Conservation (phyloP, 768 basidiomycete species). For the Austroboletus festivus region DNA sequence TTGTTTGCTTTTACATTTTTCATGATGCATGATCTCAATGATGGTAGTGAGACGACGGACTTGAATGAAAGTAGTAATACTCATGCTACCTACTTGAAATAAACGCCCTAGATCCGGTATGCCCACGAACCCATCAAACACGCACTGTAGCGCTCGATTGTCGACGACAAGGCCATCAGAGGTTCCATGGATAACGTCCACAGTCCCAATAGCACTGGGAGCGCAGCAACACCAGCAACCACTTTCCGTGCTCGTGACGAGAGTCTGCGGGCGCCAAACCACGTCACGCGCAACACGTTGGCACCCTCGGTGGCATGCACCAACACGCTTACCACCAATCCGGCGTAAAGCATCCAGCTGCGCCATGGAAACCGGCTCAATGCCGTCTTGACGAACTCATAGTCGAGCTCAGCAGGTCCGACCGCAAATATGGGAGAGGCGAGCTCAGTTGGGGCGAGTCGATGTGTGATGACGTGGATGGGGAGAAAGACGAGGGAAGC, state of each 20-base stretch:
- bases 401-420: slow-evolving; percentile 77
- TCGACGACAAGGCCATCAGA: slow-evolving; percentile 50
- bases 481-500: slow-evolving; percentile 57
- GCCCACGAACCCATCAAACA: slow-evolving; percentile 45
- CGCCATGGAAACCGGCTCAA: slow-evolving; percentile 59
- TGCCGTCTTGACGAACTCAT: slow-evolving; percentile 76
- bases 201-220: slow-evolving; percentile 58
- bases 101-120: slow-evolving; percentile 39
- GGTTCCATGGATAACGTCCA: slow-evolving; percentile 55
- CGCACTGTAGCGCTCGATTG: slow-evolving; percentile 48
- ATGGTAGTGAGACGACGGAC: background rate
- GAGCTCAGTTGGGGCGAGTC: slow-evolving; percentile 47
- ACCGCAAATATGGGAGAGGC: slow-evolving; percentile 42
- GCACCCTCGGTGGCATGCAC: slow-evolving; percentile 66
- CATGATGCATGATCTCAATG: background rate
- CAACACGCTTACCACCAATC: slow-evolving; percentile 52
- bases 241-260: slow-evolving; percentile 25
- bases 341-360: slow-evolving; percentile 61
- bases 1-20: too few species aligned
- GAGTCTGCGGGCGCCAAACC: slow-evolving; percentile 23
- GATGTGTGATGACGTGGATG: slow-evolving; percentile 68
- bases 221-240: slow-evolving; percentile 34
- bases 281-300: slow-evolving; percentile 49
- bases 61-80: background rate
- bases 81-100: background rate